These are phyloP conservation scores for Neofusicoccum sp. DNA, from an alignment of 2,329 filamentous ascomycete genomes.

Conservation along the genomic window DNA sequence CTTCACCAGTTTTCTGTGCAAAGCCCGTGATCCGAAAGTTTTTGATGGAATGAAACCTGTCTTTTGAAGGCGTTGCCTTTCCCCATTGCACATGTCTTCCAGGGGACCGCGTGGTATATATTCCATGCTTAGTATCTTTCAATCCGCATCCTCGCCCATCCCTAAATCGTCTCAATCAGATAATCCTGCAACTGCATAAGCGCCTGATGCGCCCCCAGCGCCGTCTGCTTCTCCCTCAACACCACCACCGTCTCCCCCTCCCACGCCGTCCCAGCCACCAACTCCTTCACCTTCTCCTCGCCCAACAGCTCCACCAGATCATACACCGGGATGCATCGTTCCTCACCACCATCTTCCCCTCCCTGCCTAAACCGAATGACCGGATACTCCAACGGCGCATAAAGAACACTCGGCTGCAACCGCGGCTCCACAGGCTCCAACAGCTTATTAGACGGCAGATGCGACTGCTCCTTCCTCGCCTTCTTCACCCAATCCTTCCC, in stretches of 20 bases:
- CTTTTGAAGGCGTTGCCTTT: too few species aligned
- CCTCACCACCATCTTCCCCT: conserved; percentile 4
- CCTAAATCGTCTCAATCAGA: neutral
- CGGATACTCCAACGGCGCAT: conserved; percentile 31
- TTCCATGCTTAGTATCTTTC: too few species aligned
- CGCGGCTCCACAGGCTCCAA: neutral
- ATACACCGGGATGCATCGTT: conserved; percentile 33
- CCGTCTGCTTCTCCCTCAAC: neutral
- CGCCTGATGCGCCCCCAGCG: conserved; percentile 4
- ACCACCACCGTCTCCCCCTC: conserved; percentile 27
- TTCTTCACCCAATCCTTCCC: neutral
- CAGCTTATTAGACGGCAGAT: neutral
- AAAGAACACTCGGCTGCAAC: conserved; percentile 29
- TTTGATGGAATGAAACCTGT: too few species aligned
- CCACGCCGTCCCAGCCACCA: conserved; percentile 28
- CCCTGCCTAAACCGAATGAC: conserved; percentile 24
- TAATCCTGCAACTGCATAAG: conserved; percentile 13
- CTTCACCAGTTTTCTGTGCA: too few species aligned
- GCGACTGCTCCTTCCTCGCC: conserved; percentile 25
- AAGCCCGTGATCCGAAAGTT: too few species aligned
- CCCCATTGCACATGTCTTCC: too few species aligned
- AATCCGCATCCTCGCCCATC: neutral
- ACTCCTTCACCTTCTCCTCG: conserved; percentile 25
- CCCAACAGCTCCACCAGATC: conserved; percentile 35
- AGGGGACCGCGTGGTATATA: too few species aligned